phyloP scores from a whole-genome alignment of 768 basidiomycete species.

The Mycena rosella region DNA sequence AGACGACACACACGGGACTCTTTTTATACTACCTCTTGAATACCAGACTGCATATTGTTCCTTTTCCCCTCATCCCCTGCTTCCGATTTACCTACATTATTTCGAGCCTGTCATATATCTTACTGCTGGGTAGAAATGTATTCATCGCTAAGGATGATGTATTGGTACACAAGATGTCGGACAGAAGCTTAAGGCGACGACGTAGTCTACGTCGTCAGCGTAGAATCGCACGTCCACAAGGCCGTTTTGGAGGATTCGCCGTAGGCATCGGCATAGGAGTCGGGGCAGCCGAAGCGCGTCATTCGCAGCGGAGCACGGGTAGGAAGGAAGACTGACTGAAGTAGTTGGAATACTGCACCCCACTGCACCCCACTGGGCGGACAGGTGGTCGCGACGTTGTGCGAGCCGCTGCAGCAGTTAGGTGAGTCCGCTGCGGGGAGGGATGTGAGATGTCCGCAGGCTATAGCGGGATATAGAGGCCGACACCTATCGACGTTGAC shows the following conservation, averaged over 20 bases:
- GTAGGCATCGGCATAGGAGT: constrained; percentile 59
- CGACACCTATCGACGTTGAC: constrained; percentile 49
- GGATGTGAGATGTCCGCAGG: not conserved
- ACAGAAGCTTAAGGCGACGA: too few relatives aligned
- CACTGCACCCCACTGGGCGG: constrained; percentile 31
- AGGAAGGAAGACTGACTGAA: constrained; percentile 18
- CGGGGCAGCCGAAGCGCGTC: constrained; percentile 40
- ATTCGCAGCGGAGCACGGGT: not conserved
- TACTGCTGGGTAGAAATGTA: constrained; percentile 11
- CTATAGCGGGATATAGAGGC: not conserved
- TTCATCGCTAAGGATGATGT: not conserved
- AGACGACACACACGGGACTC: not conserved
- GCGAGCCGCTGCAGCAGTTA: constrained; percentile 19
- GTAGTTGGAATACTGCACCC: constrained; percentile 30
- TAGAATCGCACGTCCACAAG: constrained; percentile 55
- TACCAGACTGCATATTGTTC: constrained; percentile 3
- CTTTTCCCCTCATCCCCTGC: not conserved
- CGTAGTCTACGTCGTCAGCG: constrained; percentile 46
- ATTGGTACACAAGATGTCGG: not conserved
- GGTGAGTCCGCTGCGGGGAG: constrained; percentile 4
- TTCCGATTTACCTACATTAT: constrained; percentile 8
- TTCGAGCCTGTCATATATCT: constrained; percentile 1
- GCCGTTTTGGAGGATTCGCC: constrained; percentile 61
- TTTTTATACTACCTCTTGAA: not conserved
- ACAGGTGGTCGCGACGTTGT: constrained; percentile 28